Conservation (phyloP, 768 basidiomycete species). For the Crassisporium funariophilum region DNA sequence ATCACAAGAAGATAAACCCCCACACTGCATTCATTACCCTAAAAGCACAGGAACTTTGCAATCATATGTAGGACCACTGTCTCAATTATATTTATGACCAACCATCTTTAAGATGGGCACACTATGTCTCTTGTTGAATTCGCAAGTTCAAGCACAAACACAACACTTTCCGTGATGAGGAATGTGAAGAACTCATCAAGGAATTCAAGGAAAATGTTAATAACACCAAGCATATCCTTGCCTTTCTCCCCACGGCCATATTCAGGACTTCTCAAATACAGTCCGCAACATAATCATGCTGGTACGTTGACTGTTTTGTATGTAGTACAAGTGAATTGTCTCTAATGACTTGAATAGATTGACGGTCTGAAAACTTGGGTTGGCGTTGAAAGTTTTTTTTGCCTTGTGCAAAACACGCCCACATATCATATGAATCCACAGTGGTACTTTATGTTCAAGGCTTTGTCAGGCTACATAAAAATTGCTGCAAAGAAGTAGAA, state of each 20-base stretch:
- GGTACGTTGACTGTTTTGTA: neutral
- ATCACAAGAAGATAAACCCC: constrained; percentile 4
- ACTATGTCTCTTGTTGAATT: neutral
- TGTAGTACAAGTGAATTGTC: too few species aligned
- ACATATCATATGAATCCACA: neutral
- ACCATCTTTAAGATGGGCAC: neutral
- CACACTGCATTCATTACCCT: neutral
- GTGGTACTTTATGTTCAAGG: constrained; percentile 1
- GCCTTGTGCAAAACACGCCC: neutral
- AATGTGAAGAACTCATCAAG: neutral
- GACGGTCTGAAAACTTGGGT: neutral
- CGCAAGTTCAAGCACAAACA: neutral
- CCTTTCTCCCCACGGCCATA: neutral
- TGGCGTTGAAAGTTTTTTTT: neutral
- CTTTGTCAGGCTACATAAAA: too few species aligned
- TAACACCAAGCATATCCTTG: neutral
- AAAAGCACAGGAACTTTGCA: neutral
- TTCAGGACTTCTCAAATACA: neutral
- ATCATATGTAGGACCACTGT: neutral
- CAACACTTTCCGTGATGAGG: neutral
- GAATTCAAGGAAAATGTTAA: neutral
- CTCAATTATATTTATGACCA: neutral
- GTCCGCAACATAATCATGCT: neutral
- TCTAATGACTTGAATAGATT: neutral
- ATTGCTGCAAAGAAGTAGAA: too few species aligned